Evolutionary conservation across 2,329 filamentous ascomycete species (phyloP), one percentile per base, ranked within the genome.

Genomic region (Calonectria leucothoes): DNA sequence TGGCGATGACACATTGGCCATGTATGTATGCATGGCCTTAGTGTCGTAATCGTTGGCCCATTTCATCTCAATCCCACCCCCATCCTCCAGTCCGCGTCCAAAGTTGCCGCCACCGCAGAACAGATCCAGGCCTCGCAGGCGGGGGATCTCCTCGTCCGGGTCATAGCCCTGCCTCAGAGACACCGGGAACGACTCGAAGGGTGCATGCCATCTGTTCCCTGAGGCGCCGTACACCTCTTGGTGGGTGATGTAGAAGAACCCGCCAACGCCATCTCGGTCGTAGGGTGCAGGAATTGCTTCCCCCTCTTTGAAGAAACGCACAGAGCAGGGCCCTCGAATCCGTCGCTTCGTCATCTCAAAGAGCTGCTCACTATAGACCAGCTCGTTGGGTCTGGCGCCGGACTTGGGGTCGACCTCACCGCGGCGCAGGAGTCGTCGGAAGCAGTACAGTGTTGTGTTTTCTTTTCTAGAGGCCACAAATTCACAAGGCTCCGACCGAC

Each of bases 51-150:
- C 95, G 31, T 96, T 92, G 0, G 91, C 91, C 86, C 91, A 93
- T 4, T 87, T 85, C 82, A 94, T 93, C 31, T 91, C 81, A 0
- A 95, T 87, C 0, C 87, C 91, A 0, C 92, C 91, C 0, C 91
- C 91, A 67, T 95, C 94, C 82, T 95, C 94, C 14, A 97, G 85
- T 0, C 94, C 94, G 35, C 93, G 88, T 6, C 94, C 94, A 66
- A 97, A 91, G 66, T 93, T 95, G 0, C 95, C 94, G 23, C 93
- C 93, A 0, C 95, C 95, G 76, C 93, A 95, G 79, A 95, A 97
- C 0, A 97, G 85, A 75, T 95, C 94, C 4, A 96, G 83, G 0
- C 92, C 93, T 6, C 85, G 86, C 11, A 94, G 85, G 71, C 86
- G 87, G 23, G 80, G 72, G 70, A 81, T 71, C 6, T 72, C 37